These are phyloP conservation scores for Thalassiosira allenii DNA, from an alignment of 352 stramenopile species.

Conservation along the genomic window DNA sequence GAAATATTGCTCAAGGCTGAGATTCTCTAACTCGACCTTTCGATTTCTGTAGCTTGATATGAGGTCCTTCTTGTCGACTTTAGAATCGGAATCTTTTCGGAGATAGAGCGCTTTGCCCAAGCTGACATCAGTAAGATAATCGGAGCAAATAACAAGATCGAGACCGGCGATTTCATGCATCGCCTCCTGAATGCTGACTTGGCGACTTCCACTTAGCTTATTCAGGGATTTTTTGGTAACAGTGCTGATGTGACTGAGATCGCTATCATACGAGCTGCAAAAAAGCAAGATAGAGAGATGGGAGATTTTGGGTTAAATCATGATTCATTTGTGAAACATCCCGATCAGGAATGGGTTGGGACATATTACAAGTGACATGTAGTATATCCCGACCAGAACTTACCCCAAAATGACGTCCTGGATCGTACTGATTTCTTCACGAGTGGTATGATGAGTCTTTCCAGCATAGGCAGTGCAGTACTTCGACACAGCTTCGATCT, in stretches of 20 bases:
- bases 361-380: no score
- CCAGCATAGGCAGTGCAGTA: conserved; percentile 45
- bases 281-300: neutral
- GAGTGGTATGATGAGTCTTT: conserved; percentile 30
- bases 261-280: neutral
- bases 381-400: no score
- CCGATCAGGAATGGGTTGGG: no score
- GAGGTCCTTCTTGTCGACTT: neutral
- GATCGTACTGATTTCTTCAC: conserved; percentile 23
- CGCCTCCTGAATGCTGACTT: conserved; percentile 23
- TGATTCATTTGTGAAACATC: no score
- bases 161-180: conserved; percentile 23
- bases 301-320: no score
- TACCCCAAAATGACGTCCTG: conserved; percentile 34
- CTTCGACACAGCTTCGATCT: conserved; percentile 32
- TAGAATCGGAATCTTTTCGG: neutral
- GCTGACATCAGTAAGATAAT: conserved; percentile 1
- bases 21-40: no score
- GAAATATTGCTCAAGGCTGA: no score
- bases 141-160: neutral
- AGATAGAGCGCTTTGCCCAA: neutral
- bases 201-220: neutral
- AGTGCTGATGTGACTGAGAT: neutral
- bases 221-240: conserved; percentile 23
- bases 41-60: neutral